Base-by-base conservation (phyloP, 805 yeast genomes). In the Allodekkera sacchari region DNA sequence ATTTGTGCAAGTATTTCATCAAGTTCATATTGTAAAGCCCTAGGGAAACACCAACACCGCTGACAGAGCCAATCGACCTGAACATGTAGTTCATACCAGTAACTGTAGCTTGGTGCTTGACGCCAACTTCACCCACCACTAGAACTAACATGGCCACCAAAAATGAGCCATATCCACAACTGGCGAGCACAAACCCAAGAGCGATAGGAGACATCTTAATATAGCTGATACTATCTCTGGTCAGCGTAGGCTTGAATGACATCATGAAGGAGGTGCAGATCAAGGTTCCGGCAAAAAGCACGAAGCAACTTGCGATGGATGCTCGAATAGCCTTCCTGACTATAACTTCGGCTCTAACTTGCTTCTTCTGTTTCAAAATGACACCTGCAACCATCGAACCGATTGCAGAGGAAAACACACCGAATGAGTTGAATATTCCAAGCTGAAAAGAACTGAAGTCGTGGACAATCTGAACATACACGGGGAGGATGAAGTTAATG, bases 61-160 rank as follows among this genome's bases (percentile, higher is more conserved):
- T 38, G 9, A 64, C 68, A 28, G 62, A 60, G 13, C 73, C 74
- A 31, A 65, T 50, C 4, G 74, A 66, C 39, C 73, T 55, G 55
- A 69, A 67, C 31, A 68, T 44, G 37, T 68, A 67, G 43, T 63
- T 66, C 52, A 67, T 57, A 26, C 73, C 72, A 1, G 69, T 66
- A 30, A 66, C 63, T 3, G 66, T 53, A 10, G 71, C 72, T 44
- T 67, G 74, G 34, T 62, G 57, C 18, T 63, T 57, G 32, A 54
- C 48, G 5, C 68, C 68, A 19, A 65, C 64, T 13, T 59, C 53
- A 29, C 61, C 67, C 11, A 68, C 68, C 22, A 63, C 66, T 31
- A 66, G 50, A 22, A 65, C 52, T 24, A 59, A 37, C 7, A 61
- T 39, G 14, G 65, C 57, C 14, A 64, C 69, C 22, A 57, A 36